Percentiles rank a stretch among this genome's conserved stretches.
Evolutionary conservation across 805 yeast genomes (phyloP).

Genomic region (Blastobotrys muscicola): DNA sequence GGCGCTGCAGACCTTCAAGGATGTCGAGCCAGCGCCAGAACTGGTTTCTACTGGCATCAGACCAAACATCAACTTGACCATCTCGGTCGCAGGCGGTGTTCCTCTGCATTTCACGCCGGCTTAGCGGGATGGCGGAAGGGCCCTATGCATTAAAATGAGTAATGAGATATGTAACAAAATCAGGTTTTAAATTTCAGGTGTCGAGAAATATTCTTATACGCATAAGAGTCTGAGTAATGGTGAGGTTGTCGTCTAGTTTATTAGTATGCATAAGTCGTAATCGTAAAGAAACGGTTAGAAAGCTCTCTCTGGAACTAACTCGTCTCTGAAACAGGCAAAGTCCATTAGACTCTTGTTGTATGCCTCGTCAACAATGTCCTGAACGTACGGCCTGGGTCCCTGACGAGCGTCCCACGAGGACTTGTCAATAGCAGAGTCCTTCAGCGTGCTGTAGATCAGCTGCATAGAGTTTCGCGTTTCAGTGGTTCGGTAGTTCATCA

Average conservation of each 20-base stretch:
- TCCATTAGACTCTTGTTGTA: conserved; percentile 5
- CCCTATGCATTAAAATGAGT: too few species aligned
- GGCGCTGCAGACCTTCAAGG: conserved; percentile 27
- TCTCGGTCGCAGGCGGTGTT: conserved; percentile 14
- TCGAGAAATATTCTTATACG: too few species aligned
- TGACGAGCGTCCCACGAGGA: conserved; percentile 19
- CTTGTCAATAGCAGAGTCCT: conserved; percentile 19
- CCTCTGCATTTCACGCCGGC: conserved; percentile 10
- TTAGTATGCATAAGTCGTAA: too few species aligned
- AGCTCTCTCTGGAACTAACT: too few species aligned
- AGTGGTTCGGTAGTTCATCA: conserved; percentile 20
- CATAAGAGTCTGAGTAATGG: too few species aligned
- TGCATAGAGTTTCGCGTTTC: conserved; percentile 20
- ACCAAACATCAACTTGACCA: conserved; percentile 21
- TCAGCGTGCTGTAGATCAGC: conserved; percentile 23
- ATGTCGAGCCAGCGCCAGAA: conserved; percentile 7
- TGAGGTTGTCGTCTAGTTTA: too few species aligned
- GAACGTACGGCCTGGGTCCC: conserved; percentile 21
- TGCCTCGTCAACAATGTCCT: conserved; percentile 12
- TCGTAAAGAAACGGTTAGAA: too few species aligned
- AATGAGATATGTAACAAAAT: too few species aligned
- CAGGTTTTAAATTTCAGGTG: too few species aligned
- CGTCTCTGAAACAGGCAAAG: background rate
- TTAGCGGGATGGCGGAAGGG: too few species aligned
- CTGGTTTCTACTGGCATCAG: conserved; percentile 13